Evolutionary conservation across 306 rosid genomes (phyloP), one percentile per base, ranked within the genome.

Genomic region (Medicago ruthenica): DNA sequence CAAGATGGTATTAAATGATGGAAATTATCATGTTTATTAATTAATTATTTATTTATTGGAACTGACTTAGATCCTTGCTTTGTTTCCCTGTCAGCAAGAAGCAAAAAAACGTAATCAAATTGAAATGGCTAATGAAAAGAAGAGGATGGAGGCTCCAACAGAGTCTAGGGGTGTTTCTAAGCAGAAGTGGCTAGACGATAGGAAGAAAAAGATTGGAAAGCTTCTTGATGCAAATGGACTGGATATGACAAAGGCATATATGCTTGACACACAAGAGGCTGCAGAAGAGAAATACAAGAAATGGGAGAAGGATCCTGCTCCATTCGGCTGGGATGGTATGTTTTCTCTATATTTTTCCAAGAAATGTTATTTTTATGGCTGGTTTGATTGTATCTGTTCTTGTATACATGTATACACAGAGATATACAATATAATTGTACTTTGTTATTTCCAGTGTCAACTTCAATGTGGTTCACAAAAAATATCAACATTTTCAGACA

Each of bases 291-390:
- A 95, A 74, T 95, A 95, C 86, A 92, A 95, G 89, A 95, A 92
- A 84, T 95, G 99, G 99, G 98, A 92, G 73, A 95, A 92, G 85
- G 97, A 90, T 83, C 98, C 98, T 64, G 98, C 99, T 64, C 98
- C 99, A 27, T 83, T 17, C 39, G 99, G 98, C 50, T 95, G 99
- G 99, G 99, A 95, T 75, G 99, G 98, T 95, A 84, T 61, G 89
- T 75, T 69, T 67, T 14, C 31, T 34, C 67, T 54, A 22, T 76
- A 37, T 58, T 66, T 71, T 10, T 48, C 31, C 74, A 34, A 40
- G 4, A 61, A 69, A 15, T 50, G 44, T 81, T 18, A 53, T 7
- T 21, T 58, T 58, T 18, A 48, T 27, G 24, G 82, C 64, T 60
- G 51, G 54, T 61, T 20, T 41, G 63, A 21, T 37, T 66, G 2